Base-by-base conservation (phyloP, 805 yeast genomes). In the Lachancea sp. region DNA sequence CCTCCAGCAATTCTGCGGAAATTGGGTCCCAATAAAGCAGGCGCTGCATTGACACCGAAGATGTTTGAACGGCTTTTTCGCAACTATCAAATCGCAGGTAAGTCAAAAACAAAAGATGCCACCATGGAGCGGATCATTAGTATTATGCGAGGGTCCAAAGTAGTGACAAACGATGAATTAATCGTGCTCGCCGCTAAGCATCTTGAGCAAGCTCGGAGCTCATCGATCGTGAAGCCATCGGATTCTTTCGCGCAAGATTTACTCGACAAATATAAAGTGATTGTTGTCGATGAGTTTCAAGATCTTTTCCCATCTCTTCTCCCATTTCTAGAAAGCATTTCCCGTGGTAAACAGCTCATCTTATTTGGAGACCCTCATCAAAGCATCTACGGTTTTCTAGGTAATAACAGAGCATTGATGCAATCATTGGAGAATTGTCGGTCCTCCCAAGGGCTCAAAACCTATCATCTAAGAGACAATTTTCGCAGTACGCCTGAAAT, bases 361-460 rank as follows among this genome's bases (percentile, higher is more conserved):
- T 59, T 84, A 16, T 82, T 88, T 3, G 90, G 90, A 1, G 91
- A 85, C 61, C 75, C 79, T 1, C 71, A 78, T 57, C 91, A 85
- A 61, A 73, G 84, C 42, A 80, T 85, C 25, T 85, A 81, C 57
- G 79, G 71, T 25, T 85, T 85, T 57, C 56, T 82, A 34, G 86
- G 87, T 0, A 69, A 81, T 0, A 66, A 69, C 36, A 67, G 69
- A 1, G 42, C 57, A 3, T 63, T 68, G 2, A 59, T 73, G 11
- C 33, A 48, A 3, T 38, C 50, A 3, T 47, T 71, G 9, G 52
- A 54, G 2, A 20, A 38, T 7, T 26, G 49, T 8, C 48, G 56
- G 29, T 37, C 57, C 2, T 19, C n/a, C 29, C 48, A 36, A 37
- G 52, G 36, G n/a, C 37, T 38, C 22, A 57, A 49, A 19, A 65